Evolutionary conservation across 2,329 filamentous ascomycete genomes (phyloP).

Genomic region (Alternaria alternata): DNA sequence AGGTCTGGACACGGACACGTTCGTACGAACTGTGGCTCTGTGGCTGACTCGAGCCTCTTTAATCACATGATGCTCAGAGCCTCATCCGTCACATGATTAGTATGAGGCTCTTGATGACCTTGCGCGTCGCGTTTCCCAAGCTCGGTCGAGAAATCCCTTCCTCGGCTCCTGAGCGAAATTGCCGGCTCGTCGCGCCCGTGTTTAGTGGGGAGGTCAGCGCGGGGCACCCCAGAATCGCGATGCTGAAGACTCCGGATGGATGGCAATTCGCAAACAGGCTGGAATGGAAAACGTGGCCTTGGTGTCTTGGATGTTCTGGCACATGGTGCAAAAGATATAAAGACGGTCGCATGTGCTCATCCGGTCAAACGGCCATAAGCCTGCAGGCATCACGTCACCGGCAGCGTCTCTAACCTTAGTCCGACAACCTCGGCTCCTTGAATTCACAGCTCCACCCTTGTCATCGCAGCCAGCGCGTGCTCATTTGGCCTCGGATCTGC

Average conservation of each 20-base stretch:
- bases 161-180: conserved; percentile 12
- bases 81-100: not conserved
- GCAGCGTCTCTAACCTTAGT: conserved; percentile 23
- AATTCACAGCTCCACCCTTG: conserved; percentile 24
- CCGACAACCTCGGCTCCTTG: conserved; percentile 16
- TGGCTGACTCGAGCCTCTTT: not conserved
- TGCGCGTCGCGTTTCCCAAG: conserved; percentile 1
- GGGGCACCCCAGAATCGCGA: conserved; percentile 12
- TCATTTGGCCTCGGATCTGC: conserved; percentile 33
- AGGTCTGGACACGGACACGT: not conserved
- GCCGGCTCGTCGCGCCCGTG: conserved; percentile 15
- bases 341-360: conserved; percentile 1
- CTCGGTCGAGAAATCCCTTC: conserved; percentile 7
- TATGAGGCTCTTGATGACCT: not conserved
- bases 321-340: not conserved
- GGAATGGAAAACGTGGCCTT: not conserved
- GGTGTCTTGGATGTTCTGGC: not conserved
- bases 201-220: conserved; percentile 7
- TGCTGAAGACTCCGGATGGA: conserved; percentile 1
- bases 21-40: conserved; percentile 5
- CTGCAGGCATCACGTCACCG: conserved; percentile 14
- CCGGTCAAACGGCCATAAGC: conserved; percentile 20
- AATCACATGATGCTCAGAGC: not conserved
- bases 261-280: not conserved
- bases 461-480: conserved; percentile 30